Evolutionary conservation across 768 basidiomycete genomes (phyloP).

Genomic region (Sarcomyxa edulis): DNA sequence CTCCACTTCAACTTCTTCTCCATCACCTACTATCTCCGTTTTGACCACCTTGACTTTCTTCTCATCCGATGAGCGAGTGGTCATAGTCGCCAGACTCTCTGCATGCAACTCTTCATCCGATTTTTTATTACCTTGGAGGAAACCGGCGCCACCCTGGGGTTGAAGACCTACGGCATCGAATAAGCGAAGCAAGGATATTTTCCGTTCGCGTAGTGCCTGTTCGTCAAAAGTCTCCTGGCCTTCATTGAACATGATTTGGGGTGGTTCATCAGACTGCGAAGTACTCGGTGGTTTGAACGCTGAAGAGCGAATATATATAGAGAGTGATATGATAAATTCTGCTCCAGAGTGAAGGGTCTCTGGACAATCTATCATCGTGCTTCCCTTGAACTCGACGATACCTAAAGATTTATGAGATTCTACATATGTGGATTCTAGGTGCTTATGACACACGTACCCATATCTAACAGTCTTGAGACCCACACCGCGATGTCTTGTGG

Average conservation of each 20-base stretch:
- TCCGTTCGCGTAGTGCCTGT: constrained; percentile 73
- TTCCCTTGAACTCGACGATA: constrained; percentile 56
- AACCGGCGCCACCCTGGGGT: constrained; percentile 46
- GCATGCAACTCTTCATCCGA: constrained; percentile 29
- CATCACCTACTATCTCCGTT: constrained; percentile 73
- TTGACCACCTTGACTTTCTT: constrained; percentile 28
- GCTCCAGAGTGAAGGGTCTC: constrained; percentile 65
- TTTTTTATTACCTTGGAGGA: constrained; percentile 19
- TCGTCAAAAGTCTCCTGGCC: constrained; percentile 79
- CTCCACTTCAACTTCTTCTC: constrained; percentile 80
- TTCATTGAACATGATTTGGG: constrained; percentile 54
- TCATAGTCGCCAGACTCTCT: constrained; percentile 35
- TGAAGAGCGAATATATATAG: constrained; percentile 58
- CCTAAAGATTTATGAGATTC: constrained; percentile 27
- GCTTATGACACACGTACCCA: constrained; percentile 35
- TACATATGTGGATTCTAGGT: not conserved
- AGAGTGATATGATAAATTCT: constrained; percentile 72
- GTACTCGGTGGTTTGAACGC: constrained; percentile 56
- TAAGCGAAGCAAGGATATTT: constrained; percentile 63
- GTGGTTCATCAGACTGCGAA: constrained; percentile 24
- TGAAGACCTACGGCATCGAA: constrained; percentile 72
- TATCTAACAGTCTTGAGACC: constrained; percentile 71
- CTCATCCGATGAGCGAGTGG: constrained; percentile 16
- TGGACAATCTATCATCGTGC: constrained; percentile 77
- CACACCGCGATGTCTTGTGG: constrained; percentile 66